Percentiles rank a stretch among this genome's conserved stretches.
These are phyloP conservation scores for Macrophomina phaseolina DNA, from an alignment of 2,329 filamentous ascomycete species.

Conservation along the genomic window DNA sequence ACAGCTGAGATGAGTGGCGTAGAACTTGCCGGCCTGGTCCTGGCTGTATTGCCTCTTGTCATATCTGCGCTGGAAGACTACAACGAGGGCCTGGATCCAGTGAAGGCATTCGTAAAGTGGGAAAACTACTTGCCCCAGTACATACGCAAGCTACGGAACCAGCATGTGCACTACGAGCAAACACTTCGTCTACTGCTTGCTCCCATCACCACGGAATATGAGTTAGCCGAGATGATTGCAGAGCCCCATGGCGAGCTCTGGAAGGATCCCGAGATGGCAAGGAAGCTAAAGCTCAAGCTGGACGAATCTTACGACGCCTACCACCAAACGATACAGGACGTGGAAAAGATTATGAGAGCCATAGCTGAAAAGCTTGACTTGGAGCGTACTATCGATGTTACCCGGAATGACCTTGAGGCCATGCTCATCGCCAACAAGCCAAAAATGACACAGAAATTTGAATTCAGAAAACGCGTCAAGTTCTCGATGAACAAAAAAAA, in stretches of 20 bases:
- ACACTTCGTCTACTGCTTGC: constrained; percentile 44
- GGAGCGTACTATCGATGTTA: constrained; percentile 40
- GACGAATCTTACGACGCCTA: constrained; percentile 44
- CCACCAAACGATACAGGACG: constrained; percentile 42
- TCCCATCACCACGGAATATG: constrained; percentile 43
- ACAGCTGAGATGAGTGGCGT: constrained; percentile 30
- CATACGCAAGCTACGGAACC: constrained; percentile 44
- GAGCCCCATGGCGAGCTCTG: constrained; percentile 40
- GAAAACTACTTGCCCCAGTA: constrained; percentile 42
- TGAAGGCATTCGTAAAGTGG: constrained; percentile 46
- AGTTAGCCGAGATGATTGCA: constrained; percentile 43
- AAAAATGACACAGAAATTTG: constrained; percentile 39
- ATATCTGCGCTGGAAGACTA: constrained; percentile 43
- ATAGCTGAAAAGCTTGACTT: constrained; percentile 46
- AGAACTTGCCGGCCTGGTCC: constrained; percentile 36
- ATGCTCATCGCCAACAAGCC: constrained; percentile 40
- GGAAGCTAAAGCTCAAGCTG: constrained; percentile 40
- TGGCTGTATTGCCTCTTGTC: constrained; percentile 47
- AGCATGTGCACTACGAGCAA: constrained; percentile 45
- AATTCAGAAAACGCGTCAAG: constrained; percentile 42
- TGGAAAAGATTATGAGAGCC: constrained; percentile 42
- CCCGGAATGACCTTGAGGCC: constrained; percentile 44
- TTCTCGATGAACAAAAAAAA: constrained; percentile 47
- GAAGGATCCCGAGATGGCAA: constrained; percentile 39
- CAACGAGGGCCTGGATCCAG: constrained; percentile 46